These are phyloP conservation scores for Fusarium nematophilum DNA, from an alignment of 2,329 filamentous ascomycete species.

Conservation along the genomic window DNA sequence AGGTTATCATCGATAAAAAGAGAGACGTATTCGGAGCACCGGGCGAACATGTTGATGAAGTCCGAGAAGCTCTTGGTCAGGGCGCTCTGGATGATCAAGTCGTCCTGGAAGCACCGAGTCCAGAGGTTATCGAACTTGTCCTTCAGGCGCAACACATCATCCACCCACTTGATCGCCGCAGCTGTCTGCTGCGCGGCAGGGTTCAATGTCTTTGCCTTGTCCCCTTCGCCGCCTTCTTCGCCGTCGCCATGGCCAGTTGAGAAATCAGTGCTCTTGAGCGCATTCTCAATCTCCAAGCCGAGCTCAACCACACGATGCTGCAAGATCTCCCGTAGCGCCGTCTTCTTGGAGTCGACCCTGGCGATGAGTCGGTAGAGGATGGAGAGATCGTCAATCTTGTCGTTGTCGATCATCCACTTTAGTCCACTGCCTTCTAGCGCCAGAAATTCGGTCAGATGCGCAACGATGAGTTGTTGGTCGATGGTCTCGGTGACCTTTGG, in stretches of 20 bases:
- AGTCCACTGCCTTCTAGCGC: constrained; percentile 87
- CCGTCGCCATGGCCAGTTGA: constrained; percentile 55
- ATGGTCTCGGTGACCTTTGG: constrained; percentile 80
- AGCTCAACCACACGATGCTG: constrained; percentile 82
- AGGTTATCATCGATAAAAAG: constrained; percentile 97
- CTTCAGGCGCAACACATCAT: constrained; percentile 87
- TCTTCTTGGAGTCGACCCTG: constrained; percentile 80
- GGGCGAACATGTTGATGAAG: constrained; percentile 90
- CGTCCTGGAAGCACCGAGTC: constrained; percentile 76
- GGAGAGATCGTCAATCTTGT: constrained; percentile 80
- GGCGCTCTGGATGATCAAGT: constrained; percentile 82
- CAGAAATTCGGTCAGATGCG: constrained; percentile 84
- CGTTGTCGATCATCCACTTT: constrained; percentile 90
- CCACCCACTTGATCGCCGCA: constrained; percentile 94
- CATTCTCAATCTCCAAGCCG: constrained; percentile 84
- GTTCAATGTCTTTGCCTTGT: constrained; percentile 51
- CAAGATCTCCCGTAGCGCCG: constrained; percentile 75
- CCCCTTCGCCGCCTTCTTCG: constrained; percentile 59
- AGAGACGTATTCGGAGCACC: constrained; percentile 92
- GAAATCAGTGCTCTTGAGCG: constrained; percentile 67
- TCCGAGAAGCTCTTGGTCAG: constrained; percentile 89
- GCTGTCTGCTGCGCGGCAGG: constrained; percentile 81
- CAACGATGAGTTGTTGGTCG: constrained; percentile 81
- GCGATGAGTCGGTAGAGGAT: constrained; percentile 84
- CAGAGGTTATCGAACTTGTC: constrained; percentile 89